Base-by-base conservation (phyloP, 768 basidiomycete species). In the Mycena amicta region DNA sequence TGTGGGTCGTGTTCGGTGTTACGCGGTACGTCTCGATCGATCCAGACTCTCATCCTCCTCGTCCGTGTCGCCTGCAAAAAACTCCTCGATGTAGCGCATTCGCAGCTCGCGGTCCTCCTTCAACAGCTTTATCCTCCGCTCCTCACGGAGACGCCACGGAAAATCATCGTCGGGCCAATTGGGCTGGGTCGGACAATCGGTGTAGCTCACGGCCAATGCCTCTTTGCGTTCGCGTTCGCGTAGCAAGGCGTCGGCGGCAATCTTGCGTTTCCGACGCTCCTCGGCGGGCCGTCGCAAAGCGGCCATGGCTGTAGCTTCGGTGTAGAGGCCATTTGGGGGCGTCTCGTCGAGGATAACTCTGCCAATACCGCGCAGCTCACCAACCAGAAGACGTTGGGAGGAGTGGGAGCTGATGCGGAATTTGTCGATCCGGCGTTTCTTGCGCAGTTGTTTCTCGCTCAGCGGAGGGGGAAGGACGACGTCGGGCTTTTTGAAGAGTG, bases 91-190 rank as follows among this genome's bases (percentile, higher is more conserved):
- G 70, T 74, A 74, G 26, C 70, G 71, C 56, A 82, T 64, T 43
- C 77, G 72, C 57, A 80, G 76, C 57, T 74, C 76, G 57, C 74
- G 67, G 62, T 79, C 75, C 55, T 71, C 66, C 60, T 69, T 72
- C n/a, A 71, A 68, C 45, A 67, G 60, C 51, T 75, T 72, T 22
- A 69, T 69, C 13, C 73, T 74, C 62, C 76, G 65, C 59, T 72
- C 68, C 20, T 66, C 68, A 33, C 73, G 70, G 60, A 76, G 64
- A 47, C 76, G 79, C 84, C 83, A 85, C 15, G 84, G 83, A 64
- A 83, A 85, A 64, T 75, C 75, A 25, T 69, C 63, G 62, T 85
- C 84, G 18, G 79, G 80, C 84, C 84, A 86, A 62, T 81, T 77
- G 33, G 83, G 81, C 41, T 28, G 65, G 68, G 62, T 76, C 72